Evolutionary conservation across 2,329 filamentous ascomycete species (phyloP), one percentile per base, ranked within the genome.

Genomic region (Capronia coronata): DNA sequence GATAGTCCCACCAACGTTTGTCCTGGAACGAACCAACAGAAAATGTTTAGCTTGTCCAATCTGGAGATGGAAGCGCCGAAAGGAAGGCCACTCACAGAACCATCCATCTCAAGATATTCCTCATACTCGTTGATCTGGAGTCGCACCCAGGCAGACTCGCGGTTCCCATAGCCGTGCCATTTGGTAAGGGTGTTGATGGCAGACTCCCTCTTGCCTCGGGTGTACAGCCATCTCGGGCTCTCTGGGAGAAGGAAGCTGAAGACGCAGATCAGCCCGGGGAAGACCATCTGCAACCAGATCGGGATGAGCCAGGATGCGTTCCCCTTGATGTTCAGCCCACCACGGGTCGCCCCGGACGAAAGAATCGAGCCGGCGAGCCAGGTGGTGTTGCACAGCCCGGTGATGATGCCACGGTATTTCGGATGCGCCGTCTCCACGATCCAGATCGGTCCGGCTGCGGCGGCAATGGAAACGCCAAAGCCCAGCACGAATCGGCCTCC

Each of bases 401-500:
- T 81, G 56, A 82, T 69, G 18, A 79, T 70, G 34, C 79, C 80
- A 53, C 82, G 74, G 63, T 79, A 80, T 1, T 76, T 74, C 1
- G 82, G 81, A 59, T 84, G 81, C 1, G 78, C 73, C 48, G 82
- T 71, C 62, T 85, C 82, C 38, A 79, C 76, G 13, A 77, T 76
- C 61, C 82, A 83, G n/a, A 78, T 75, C 1, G 81, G 81, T 1
- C 76, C 80, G 3, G 79, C 78, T 2, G 77, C 74, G 3, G 76
- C 74, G 2, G 76, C 75, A 51, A 84, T 78, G 1, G 75, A 73
- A 35, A 80, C 78, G 32, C 80, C 80, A 49, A 78, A 76, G 5
- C 76, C 76, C 16, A 79, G 68, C 19, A 78, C 59, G 59, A 79
- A 78, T 19, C 76, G 68, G 4, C 76, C 75, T 6, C 68, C 76